Evolutionary conservation across 2,329 filamentous ascomycete species (phyloP), one percentile per base, ranked within the genome.

Genomic region (Paracoccidioides lutzii): DNA sequence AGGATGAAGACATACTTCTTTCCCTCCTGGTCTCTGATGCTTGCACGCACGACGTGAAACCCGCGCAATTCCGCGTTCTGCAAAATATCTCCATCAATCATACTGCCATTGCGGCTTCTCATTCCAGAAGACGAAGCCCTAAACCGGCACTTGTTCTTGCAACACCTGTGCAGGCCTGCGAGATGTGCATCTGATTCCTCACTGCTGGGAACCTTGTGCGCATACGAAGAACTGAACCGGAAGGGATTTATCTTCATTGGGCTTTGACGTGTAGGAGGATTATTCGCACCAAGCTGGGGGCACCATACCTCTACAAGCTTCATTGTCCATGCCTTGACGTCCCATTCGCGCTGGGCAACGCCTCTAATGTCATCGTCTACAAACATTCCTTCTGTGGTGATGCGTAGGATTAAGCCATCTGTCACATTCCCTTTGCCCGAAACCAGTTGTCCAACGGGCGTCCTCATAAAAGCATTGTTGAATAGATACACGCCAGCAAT

Each of bases 271-370:
- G 53, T 35, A 56, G 58, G 40, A 64, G 73, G 64, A 61, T 70
- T 69, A 63, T 69, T 71, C 62, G 71, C 68, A 67, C 74, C 75
- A 68, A 80, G 74, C 69, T 84, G 81, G 65, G 81, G 78, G 66
- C 85, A 90, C 82, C 85, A 88, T 76, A 93, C 84, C 80, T 97
- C 93, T 71, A 94, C 83, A 61, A 86, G 76, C 74, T 95, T 96
- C 73, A 98, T 81, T 45, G 90, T 95, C 93, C 93, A 97, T 32
- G 91, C 90, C 72, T 97, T 97, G 67, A 97, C 83, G 69, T 98
- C 93, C 93, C 93, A 98, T 73, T 98, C 93, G 58, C 93, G 83
- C 72, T 97, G 90, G n/a, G 88, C 84, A 14, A 96, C 88, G 59
- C 84, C 83, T 46, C 90, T 84, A 53, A 96, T 81, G 69, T 97